Base-by-base conservation (phyloP, 148 eudicot genomes). In the Rhododendron mucronatum region DNA sequence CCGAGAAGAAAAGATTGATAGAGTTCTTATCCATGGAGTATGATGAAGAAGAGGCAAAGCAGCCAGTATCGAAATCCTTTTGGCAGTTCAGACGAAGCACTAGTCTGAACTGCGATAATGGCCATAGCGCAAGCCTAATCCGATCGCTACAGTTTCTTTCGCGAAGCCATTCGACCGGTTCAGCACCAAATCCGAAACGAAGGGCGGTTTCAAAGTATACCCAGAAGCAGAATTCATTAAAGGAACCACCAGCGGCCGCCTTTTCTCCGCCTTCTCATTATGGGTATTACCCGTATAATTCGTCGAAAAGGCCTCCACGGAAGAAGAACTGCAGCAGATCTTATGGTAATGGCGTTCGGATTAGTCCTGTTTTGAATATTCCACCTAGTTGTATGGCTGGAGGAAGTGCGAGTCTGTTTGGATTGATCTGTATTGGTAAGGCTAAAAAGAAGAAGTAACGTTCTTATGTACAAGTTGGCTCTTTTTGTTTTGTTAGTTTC, bases 141-240 rank as follows among this genome's bases (percentile, higher is more conserved):
- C 87, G 92, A 33, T 91, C 95, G 2, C 53, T 90, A 33, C 88
- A 89, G 55, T 88, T 85, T 45, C 75, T 92, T 55, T 87, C 90
- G 13, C 86, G 99, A 44, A 96, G 99, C 88, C 91, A 94, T 37
- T 96, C 99, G 45, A 96, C 98, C 14, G 98, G 98, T 41, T 95
- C 96, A 1, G 93, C 92, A 78, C 91, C 92, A 10, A 90, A 86
- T 86, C 87, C 89, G 26, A 92, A 90, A 57, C 87, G 78, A 45
- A 30, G 61, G 4, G 33, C 33, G 47, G 59, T 63, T 37, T 57
- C 80, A 6, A 88, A 88, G 67, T 78, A 37, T 8, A 84, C 85
- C 63, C 88, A 82, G 87, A 92, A 90, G 87, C 88, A 89, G 86
- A 65, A 89, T 30, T 90, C 89, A 1, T 23, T 84, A 15, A 89